Conservation (phyloP, 148 eudicot genomes). For the Suaeda aralocaspica region DNA sequence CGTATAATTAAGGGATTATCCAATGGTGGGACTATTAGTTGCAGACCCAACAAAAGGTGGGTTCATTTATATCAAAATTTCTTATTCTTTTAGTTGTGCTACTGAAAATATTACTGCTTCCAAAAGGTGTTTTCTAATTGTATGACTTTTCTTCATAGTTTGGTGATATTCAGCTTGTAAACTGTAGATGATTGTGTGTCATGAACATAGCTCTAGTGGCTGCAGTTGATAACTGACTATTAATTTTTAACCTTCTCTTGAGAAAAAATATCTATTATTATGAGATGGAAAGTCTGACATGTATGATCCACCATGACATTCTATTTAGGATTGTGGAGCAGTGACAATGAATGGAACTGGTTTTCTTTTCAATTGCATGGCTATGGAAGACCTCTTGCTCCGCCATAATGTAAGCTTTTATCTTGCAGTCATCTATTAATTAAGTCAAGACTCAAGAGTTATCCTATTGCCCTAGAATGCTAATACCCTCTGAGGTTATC, state of each 20-base stretch:
- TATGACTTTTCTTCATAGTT: too few species aligned
- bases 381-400: constrained; percentile 71
- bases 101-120: too few species aligned
- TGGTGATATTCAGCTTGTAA: not conserved
- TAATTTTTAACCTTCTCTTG: not conserved
- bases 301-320: constrained; percentile 2
- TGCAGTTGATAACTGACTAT: too few species aligned
- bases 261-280: not conserved
- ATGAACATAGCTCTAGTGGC: not conserved
- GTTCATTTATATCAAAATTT: too few species aligned
- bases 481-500: not conserved
- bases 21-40: too few species aligned
- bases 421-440: not conserved
- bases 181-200: not conserved
- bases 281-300: constrained; percentile 12
- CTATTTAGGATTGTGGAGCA: constrained; percentile 76
- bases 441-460: too few species aligned
- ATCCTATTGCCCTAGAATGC: too few species aligned
- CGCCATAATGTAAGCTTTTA: constrained; percentile 71
- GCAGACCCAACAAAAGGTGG: too few species aligned
- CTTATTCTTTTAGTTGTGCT: too few species aligned
- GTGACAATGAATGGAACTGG: constrained; percentile 52
- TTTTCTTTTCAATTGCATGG: constrained; percentile 59
- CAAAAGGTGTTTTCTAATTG: not conserved
- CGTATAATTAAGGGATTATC: not conserved